Percentiles rank a stretch among this genome's conserved stretches.
phyloP scores from a whole-genome alignment of 2,329 filamentous ascomycete species.

The Aspergillus japonicus region DNA sequence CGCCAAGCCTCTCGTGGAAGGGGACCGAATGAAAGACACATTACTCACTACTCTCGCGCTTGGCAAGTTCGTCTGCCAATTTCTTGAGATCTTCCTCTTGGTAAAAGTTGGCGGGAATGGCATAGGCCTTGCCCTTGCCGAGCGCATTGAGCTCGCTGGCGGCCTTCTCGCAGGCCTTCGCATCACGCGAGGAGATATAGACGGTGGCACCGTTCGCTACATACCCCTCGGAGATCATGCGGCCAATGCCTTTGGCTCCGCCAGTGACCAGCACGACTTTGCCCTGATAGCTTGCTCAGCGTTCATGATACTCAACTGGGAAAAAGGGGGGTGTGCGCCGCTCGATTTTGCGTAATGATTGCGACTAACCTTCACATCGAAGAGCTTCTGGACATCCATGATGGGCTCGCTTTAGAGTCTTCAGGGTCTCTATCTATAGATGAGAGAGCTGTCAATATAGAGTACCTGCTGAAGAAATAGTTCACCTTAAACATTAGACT shows the following conservation, averaged over 20 bases:
- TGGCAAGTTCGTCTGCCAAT: slow-evolving; percentile 50
- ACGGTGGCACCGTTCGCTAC: slow-evolving; percentile 54
- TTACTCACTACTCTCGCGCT: slow-evolving; percentile 54
- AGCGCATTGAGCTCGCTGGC: slow-evolving; percentile 50
- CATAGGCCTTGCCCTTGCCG: slow-evolving; percentile 52
- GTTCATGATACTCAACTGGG: slow-evolving; percentile 29
- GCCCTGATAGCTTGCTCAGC: slow-evolving; percentile 34
- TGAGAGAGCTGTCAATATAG: background rate
- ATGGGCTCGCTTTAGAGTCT: background rate
- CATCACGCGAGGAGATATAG: slow-evolving; percentile 55
- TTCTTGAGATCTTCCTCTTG: slow-evolving; percentile 52
- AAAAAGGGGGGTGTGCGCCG: background rate
- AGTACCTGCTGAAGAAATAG: background rate
- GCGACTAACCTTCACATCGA: slow-evolving; percentile 57
- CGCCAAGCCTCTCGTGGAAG: background rate
- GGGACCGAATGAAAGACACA: background rate
- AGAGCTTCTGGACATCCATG: slow-evolving; percentile 58
- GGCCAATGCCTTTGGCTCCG: slow-evolving; percentile 52
- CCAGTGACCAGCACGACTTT: slow-evolving; percentile 53
- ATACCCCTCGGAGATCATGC: slow-evolving; percentile 57
- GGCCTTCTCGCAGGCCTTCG: slow-evolving; percentile 50
- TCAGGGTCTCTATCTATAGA: too few relatives aligned
- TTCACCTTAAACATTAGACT: background rate
- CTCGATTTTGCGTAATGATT: background rate
- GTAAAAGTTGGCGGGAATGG: slow-evolving; percentile 54